Base-by-base conservation (phyloP, 1,139 yeast genomes). In the Saccharomyces hybrid region DNA sequence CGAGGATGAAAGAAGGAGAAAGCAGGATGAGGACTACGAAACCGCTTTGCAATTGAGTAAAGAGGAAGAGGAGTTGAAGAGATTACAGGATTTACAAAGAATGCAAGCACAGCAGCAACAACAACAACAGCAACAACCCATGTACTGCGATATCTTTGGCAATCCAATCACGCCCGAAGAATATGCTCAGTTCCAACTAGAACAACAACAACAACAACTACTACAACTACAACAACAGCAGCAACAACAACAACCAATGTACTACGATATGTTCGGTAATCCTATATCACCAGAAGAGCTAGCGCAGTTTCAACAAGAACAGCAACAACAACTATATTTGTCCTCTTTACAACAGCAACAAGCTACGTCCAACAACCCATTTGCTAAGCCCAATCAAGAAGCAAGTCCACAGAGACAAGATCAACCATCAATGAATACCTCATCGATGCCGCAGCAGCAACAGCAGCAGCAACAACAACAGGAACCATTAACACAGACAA, bases 31-130 rank as follows among this genome's bases (percentile, higher is more conserved):
- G 27, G 95, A 88, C 49, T 76, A 91, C 58, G 81, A 81, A 58
- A 83, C 87, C 51, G 98, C 98, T 1, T 77, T 90, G 59, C 84
- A 85, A 71, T 78, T 93, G 63, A 84, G 95, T 44, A 76, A 84
- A 68, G 97, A 90, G 71, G 97, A 91, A 67, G 96, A 89, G 63
- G 95, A 85, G 69, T 77, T 85, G 78, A 79, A 84, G 65, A 81
- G 78, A 61, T 73, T 75, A 59, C 76, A 74, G 34, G 34, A 31
- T 1, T 31, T 31, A 31, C 34, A 31, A 31, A 31, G 23, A 32
- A 3, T 7, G 27, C 73, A 72, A 27, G 62, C 57, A 52, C 78
- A 73, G 56, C 79, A 73, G 27, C 74, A 68, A 50, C 78, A 73
- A 55, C 71, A 62, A 42, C 69, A 64, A 50, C 78, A 73, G 55